A percentile compares a stretch with the other conserved stretches of the same genome.
Evolutionary conservation across 495 filamentous ascomycete genomes (phyloP).

Genomic region (Bacidia gigantensis): DNA sequence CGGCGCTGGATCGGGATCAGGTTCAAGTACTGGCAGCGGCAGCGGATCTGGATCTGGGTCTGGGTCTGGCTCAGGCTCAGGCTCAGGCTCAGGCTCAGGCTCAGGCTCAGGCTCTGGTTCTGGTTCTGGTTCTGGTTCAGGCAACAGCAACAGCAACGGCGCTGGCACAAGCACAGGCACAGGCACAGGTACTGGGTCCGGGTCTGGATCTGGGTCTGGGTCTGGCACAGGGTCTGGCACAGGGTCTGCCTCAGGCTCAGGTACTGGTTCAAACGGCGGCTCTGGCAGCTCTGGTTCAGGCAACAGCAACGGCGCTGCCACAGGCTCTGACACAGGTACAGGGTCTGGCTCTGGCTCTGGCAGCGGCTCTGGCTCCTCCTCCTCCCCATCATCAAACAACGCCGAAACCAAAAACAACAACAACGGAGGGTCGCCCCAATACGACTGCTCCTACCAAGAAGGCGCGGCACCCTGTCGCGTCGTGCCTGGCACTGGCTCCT

Average conservation of each 20-base stretch:
- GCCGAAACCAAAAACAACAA: background rate
- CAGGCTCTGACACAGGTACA: background rate
- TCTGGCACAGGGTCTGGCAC: background rate
- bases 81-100: background rate
- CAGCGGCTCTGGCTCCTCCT: background rate
- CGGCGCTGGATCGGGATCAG: background rate
- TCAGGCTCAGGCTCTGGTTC: background rate
- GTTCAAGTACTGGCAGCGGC: background rate
- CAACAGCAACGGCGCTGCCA: background rate
- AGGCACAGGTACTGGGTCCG: background rate
- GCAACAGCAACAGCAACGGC: background rate
- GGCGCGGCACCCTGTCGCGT: background rate
- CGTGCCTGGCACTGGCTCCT: background rate
- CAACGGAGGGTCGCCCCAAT: background rate
- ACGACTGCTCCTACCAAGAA: constrained; percentile 1
- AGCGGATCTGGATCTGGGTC: background rate
- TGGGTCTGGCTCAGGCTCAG: background rate
- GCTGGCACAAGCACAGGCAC: background rate
- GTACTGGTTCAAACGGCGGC: background rate
- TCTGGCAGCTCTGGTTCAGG: background rate
- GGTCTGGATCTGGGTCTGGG: background rate
- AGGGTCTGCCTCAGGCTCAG: background rate
- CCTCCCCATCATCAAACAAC: too few species aligned
- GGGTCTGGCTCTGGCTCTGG: background rate
- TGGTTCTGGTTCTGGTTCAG: background rate